Conservation (phyloP, 1,284 basidiomycete genomes). For the Boletellus deceptivus region DNA sequence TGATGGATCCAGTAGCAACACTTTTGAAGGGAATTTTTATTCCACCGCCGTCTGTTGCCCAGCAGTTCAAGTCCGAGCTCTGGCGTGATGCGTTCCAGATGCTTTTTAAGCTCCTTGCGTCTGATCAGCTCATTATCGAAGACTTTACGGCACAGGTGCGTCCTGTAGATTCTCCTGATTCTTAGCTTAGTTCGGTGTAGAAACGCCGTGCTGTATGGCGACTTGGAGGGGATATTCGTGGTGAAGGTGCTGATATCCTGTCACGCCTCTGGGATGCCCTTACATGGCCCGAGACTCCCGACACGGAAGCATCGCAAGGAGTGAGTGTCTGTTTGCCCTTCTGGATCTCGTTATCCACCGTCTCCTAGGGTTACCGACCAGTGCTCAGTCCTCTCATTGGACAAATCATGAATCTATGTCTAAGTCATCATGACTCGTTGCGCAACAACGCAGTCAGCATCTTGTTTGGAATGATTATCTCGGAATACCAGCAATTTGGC, state of each 20-base stretch:
- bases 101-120: conserved; percentile 82
- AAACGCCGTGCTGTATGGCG: conserved; percentile 95
- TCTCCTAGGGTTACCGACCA: conserved; percentile 73
- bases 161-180: conserved; percentile 1
- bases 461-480: conserved; percentile 94
- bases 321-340: conserved; percentile 41
- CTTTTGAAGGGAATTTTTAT: conserved; percentile 83
- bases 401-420: conserved; percentile 87
- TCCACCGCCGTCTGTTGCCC: conserved; percentile 61
- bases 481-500: conserved; percentile 80
- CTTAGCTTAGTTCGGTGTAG: conserved; percentile 42
- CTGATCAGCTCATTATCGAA: conserved; percentile 90
- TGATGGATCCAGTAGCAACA: conserved; percentile 80
- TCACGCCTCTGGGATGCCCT: conserved; percentile 86
- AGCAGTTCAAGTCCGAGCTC: conserved; percentile 72
- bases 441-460: conserved; percentile 91
- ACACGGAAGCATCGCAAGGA: conserved; percentile 57
- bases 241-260: conserved; percentile 87
- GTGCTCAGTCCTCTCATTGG: conserved; percentile 86
- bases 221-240: conserved; percentile 90
- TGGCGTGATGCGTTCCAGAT: conserved; percentile 86
- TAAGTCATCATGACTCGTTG: conserved; percentile 92
- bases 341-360: neutral
- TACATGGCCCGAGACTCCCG: conserved; percentile 66
- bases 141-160: conserved; percentile 87